phyloP scores from a whole-genome alignment of 2,329 filamentous ascomycete genomes.

The Microsporum audouinii region DNA sequence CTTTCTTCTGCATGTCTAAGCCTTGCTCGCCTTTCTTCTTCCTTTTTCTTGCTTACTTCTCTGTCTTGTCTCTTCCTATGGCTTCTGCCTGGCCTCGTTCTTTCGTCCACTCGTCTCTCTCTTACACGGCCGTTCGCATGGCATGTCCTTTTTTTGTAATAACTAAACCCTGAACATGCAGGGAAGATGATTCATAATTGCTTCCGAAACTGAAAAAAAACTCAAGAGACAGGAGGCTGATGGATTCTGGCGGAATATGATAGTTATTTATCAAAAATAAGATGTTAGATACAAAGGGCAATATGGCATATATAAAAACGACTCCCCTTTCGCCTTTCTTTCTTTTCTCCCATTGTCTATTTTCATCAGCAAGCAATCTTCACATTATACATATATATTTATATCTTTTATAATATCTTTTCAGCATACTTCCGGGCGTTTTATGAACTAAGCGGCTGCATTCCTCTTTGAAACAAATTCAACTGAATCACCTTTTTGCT shows the following conservation, averaged over 20 bases:
- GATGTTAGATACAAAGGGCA: background rate
- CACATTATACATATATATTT: background rate
- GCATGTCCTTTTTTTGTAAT: background rate
- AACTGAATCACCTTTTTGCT: background rate
- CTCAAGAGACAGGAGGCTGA: background rate
- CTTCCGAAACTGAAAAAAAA: background rate
- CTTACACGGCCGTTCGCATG: background rate
- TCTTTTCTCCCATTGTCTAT: background rate
- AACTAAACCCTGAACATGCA: background rate
- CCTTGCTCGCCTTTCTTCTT: background rate
- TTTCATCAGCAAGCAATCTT: background rate
- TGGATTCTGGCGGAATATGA: background rate
- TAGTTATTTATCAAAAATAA: background rate
- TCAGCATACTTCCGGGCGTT: background rate
- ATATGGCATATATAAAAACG: background rate
- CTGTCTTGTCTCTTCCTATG: background rate
- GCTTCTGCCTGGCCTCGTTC: background rate
- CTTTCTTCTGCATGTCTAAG: conserved; percentile 1
- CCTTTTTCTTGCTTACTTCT: background rate
- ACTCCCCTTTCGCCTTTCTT: background rate
- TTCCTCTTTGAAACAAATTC: background rate
- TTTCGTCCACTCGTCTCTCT: background rate
- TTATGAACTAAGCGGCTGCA: background rate
- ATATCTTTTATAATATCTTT: background rate
- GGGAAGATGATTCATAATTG: conserved; percentile 1